phyloP scores from a whole-genome alignment of 108 stramenopile species.

The Nannochloropsis gaditana region DNA sequence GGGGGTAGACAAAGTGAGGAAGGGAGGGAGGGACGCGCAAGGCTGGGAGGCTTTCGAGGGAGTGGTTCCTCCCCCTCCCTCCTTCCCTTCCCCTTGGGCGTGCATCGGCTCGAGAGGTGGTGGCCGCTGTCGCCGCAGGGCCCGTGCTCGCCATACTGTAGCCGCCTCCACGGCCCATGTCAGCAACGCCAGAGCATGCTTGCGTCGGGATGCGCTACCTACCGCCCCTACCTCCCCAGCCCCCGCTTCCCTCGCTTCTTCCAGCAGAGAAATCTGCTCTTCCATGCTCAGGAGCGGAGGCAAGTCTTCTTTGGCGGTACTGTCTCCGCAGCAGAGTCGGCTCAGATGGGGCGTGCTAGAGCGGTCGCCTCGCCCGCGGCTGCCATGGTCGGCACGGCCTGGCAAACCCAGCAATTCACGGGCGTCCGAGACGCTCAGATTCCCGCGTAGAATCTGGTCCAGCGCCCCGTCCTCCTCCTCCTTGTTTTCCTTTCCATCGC shows the following conservation, averaged over 20 bases:
- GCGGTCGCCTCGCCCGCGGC: background rate
- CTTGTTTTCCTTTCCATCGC: background rate
- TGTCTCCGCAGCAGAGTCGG: background rate
- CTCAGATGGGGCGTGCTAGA: background rate
- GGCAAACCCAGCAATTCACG: background rate
- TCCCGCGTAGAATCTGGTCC: background rate
- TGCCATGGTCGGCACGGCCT: background rate
- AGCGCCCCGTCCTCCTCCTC: background rate
- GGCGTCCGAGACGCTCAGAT: background rate
- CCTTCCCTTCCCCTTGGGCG: background rate
- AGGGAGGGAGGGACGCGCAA: background rate
- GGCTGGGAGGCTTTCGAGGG: background rate
- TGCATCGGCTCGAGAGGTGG: background rate
- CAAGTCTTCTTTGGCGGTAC: background rate
- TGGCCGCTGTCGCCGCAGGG: background rate
- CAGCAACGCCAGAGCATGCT: background rate
- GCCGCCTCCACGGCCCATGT: background rate
- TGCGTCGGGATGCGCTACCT: background rate
- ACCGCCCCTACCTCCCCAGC: background rate
- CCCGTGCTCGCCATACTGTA: background rate
- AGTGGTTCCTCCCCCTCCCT: background rate
- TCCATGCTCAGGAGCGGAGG: background rate
- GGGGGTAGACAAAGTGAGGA: background rate
- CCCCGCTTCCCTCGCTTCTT: background rate
- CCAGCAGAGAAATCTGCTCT: background rate